Evolutionary conservation across 805 yeast genomes (phyloP).

Genomic region (Wickerhamomyces rabaulensis): DNA sequence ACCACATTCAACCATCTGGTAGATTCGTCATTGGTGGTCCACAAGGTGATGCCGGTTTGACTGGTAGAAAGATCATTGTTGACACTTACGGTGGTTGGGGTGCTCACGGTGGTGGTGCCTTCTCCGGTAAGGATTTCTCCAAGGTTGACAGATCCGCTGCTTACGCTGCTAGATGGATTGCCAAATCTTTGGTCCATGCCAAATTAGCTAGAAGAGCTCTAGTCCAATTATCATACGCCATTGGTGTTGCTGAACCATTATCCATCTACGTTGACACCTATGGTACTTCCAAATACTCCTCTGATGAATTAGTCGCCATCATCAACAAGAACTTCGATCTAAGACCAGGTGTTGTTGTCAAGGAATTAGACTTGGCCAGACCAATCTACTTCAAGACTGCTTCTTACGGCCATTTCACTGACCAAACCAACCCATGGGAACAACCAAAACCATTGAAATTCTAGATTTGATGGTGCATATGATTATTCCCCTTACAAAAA

Average conservation of each 20-base stretch:
- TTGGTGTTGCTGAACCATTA: conserved; percentile 99
- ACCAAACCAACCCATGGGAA: conserved; percentile 99
- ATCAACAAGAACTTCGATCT: conserved; percentile 93
- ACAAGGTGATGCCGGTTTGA: conserved; percentile 99
- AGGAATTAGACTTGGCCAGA: conserved; percentile 94
- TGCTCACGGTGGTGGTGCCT: conserved; percentile 99
- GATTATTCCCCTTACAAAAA: neutral
- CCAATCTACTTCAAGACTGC: conserved; percentile 99
- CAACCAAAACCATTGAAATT: conserved; percentile 76
- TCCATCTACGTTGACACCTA: conserved; percentile 96
- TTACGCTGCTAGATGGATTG: conserved; percentile 99
- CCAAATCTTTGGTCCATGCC: conserved; percentile 94
- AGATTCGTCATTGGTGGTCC: conserved; percentile 99
- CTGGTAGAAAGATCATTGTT: conserved; percentile 99
- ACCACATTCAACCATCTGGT: conserved; percentile 99
- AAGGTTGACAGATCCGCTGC: conserved; percentile 99
- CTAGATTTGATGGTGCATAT: conserved; percentile 26
- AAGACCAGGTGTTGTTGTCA: conserved; percentile 99
- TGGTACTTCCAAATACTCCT: conserved; percentile 91
- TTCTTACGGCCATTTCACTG: conserved; percentile 98
- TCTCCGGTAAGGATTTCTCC: conserved; percentile 99
- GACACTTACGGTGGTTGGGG: conserved; percentile 99
- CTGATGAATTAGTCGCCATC: conserved; percentile 86
- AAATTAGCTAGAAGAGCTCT: conserved; percentile 95
- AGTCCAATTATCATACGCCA: conserved; percentile 98